Base-by-base conservation (phyloP, 768 basidiomycete species). In the Ramaria sp. region DNA sequence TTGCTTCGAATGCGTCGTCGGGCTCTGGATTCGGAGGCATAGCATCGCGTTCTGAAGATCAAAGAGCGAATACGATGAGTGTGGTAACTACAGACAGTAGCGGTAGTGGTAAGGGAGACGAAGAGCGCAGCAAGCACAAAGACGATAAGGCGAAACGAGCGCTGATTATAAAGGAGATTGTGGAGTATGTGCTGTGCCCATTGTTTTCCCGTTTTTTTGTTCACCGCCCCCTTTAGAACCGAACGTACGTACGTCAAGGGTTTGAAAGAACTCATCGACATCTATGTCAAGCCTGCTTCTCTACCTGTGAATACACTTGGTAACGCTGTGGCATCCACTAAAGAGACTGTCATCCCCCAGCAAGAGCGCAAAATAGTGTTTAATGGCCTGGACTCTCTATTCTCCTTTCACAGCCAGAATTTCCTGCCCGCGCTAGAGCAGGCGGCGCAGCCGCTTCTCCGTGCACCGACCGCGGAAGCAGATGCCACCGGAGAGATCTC, bases 241-340 rank as follows among this genome's bases (percentile, higher is more conserved):
- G 96, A 99, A 69, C 77, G 87, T 57, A 92, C 93, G 1, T 99
- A 99, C 68, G 89, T 95, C 57, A 85, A 85, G 59, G 88, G 91
- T n/a, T 70, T 99, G 30, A 84, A 89, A 63, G 95, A 96, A 66
- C 79, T 99, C 8, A 83, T 94, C 48, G 88, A 91, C 56, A 95
- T 99, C 49, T 99, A 98, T 64, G 88, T 98, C 69, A 85, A 82
- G 64, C 92, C 93, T 42, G 84, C 86, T 5, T 73, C 79, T 9
- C 78, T 78, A 24, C 75, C 83, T 3, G 81, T 86, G 52, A 85
- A 82, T 59, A 67, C 84, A 22, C 75, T 87, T 30, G 79, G 84
- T 43, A 79, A 80, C 51, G 82, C 84, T 12, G 77, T 83, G 16
- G 52, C 59, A 3, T 81, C 85, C 8, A 74, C 73, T 58, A 86